phyloP scores from a whole-genome alignment of 805 yeast genomes.

The Starmerella geochares region DNA sequence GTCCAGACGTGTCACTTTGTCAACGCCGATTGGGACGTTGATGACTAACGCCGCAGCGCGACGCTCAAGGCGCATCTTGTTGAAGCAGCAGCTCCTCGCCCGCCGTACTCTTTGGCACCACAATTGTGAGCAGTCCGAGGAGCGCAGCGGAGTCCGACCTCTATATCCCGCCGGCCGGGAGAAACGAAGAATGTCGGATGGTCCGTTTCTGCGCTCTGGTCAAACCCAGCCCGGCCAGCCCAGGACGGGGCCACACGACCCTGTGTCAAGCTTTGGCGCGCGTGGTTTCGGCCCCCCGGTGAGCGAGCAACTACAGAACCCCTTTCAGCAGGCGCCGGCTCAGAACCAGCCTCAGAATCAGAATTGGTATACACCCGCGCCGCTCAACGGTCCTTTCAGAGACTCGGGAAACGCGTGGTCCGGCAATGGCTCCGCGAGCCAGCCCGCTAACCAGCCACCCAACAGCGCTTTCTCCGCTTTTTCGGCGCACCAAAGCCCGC shows the following conservation, averaged over 20 bases:
- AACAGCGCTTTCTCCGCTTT: neutral
- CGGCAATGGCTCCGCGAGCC: neutral
- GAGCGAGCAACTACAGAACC: neutral
- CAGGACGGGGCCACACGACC: neutral
- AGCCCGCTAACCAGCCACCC: neutral
- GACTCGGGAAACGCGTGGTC: no score
- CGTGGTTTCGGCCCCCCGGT: neutral
- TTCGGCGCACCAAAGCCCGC: neutral
- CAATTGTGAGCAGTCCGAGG: no score
- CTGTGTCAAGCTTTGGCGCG: neutral
- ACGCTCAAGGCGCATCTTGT: neutral
- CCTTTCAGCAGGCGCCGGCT: neutral
- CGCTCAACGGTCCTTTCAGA: neutral
- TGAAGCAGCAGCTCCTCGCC: no score
- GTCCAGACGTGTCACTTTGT: constrained; percentile 7
- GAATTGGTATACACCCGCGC: neutral
- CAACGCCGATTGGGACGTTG: neutral
- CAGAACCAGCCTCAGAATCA: neutral
- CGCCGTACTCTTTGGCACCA: no score
- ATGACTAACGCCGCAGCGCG: neutral
- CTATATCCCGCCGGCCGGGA: constrained; percentile 6
- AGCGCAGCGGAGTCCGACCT: neutral
- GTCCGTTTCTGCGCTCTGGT: no score
- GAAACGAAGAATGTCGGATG: neutral
- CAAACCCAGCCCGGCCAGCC: no score